A percentile compares a stretch with the other conserved stretches of the same genome.
Evolutionary conservation across 129 eudicot species (phyloP).

Genomic region (Erigeron canadensis): DNA sequence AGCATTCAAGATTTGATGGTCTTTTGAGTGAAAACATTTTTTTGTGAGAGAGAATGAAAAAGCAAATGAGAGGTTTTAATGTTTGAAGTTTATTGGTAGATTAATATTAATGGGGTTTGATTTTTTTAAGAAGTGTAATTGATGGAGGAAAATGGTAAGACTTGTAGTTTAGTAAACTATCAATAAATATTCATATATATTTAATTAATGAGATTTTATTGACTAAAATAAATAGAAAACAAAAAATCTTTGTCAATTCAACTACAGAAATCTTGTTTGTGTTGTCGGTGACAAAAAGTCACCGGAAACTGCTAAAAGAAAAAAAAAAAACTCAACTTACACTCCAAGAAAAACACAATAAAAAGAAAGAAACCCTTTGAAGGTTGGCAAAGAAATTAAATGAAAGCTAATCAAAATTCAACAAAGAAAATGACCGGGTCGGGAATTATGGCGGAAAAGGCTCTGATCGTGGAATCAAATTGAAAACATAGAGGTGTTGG

Average conservation of each 20-base stretch:
- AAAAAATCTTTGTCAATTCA: constrained; percentile 16
- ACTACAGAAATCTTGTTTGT: not conserved
- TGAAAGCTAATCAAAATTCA: constrained; percentile 43
- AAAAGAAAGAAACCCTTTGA: not conserved
- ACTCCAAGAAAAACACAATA: constrained; percentile 35
- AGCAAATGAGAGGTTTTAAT: not conserved
- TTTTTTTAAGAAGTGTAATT: constrained; percentile 24
- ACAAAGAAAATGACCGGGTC: constrained; percentile 30
- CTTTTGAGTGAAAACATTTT: constrained; percentile 43
- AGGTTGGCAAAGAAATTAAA: constrained; percentile 20
- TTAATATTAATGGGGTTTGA: not conserved
- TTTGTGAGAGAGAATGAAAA: constrained; percentile 3
- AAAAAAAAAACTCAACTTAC: constrained; percentile 22
- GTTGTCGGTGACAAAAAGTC: constrained; percentile 31
- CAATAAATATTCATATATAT: not conserved
- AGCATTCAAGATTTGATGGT: constrained; percentile 61
- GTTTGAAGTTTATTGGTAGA: too few relatives aligned
- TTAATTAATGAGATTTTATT: constrained; percentile 2
- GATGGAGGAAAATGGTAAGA: constrained; percentile 23
- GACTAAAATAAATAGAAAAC: not conserved
- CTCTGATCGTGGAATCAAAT: not conserved
- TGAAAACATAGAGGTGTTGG: constrained; percentile 11
- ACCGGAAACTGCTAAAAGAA: constrained; percentile 38
- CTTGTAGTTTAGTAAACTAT: not conserved
- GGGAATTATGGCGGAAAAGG: not conserved